These are phyloP conservation scores for Emmonsia crescens DNA, from an alignment of 2,329 filamentous ascomycete genomes.

Conservation along the genomic window DNA sequence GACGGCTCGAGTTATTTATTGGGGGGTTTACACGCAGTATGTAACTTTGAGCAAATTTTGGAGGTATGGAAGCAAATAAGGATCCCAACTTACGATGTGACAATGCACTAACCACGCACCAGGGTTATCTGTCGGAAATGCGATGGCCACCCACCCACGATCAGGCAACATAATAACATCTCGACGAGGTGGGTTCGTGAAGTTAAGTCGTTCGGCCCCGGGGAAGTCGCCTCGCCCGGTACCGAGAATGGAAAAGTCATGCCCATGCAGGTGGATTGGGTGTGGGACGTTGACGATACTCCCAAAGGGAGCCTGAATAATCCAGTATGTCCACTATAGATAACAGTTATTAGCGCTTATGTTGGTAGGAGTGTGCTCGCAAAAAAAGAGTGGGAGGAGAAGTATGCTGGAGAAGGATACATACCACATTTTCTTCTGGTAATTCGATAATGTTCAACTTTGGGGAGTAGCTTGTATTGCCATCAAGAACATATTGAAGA, in stretches of 20 bases:
- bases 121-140: conserved; percentile 34
- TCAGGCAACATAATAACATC: conserved; percentile 31
- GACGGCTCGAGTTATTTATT: not conserved
- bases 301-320: conserved; percentile 34
- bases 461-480: conserved; percentile 31
- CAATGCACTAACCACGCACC: conserved; percentile 36
- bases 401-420: not conserved
- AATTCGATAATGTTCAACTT: conserved; percentile 33
- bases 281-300: conserved; percentile 22
- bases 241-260: conserved; percentile 20
- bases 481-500: conserved; percentile 32
- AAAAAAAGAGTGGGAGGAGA: not conserved
- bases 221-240: conserved; percentile 12
- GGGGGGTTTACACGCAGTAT: not conserved
- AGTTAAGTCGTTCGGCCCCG: conserved; percentile 9
- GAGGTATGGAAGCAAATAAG: not conserved
- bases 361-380: not conserved
- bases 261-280: conserved; percentile 27
- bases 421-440: conserved; percentile 18
- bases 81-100: conserved; percentile 23
- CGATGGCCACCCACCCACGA: conserved; percentile 30
- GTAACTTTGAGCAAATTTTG: not conserved
- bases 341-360: conserved; percentile 7
- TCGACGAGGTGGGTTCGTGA: conserved; percentile 28
- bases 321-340: conserved; percentile 38